Percentiles rank a stretch among this genome's conserved stretches.
Evolutionary conservation across 78 protist species (phyloP).

Genomic region (Anaeramoeba flamelloides): DNA sequence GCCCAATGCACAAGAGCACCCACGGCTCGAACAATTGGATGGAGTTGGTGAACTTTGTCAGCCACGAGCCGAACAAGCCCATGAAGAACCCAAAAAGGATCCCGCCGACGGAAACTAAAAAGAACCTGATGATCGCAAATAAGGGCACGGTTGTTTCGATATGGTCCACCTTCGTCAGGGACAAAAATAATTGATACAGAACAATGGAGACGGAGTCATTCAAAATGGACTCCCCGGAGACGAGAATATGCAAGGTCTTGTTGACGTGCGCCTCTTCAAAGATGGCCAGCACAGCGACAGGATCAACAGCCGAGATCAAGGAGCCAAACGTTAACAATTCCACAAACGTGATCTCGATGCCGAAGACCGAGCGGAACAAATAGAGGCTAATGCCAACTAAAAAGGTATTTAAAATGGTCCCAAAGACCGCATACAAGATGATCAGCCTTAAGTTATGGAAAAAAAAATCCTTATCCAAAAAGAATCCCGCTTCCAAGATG

Average conservation of each 20-base stretch:
- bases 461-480: neutral
- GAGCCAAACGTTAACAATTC: conserved; percentile 10
- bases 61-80: conserved; percentile 2
- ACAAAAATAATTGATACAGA: neutral
- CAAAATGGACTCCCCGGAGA: conserved; percentile 39
- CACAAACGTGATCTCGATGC: neutral
- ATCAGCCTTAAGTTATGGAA: conserved; percentile 9
- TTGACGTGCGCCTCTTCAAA: conserved; percentile 24
- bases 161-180: neutral
- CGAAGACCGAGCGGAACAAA: too few relatives aligned
- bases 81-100: neutral
- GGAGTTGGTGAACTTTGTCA: neutral
- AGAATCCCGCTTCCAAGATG: conserved; percentile 9
- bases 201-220: conserved; percentile 22
- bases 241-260: conserved; percentile 15
- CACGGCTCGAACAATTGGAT: conserved; percentile 5
- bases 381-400: too few relatives aligned
- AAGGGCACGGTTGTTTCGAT: neutral
- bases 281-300: conserved; percentile 37
- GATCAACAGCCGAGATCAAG: conserved; percentile 19
- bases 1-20: neutral
- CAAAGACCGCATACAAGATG: conserved; percentile 12
- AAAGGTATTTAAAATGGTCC: conserved; percentile 20
- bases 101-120: neutral
- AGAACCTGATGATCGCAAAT: conserved; percentile 10